Evolutionary conservation across 495 filamentous ascomycete species (phyloP).

Genomic region (Platismatia glauca): DNA sequence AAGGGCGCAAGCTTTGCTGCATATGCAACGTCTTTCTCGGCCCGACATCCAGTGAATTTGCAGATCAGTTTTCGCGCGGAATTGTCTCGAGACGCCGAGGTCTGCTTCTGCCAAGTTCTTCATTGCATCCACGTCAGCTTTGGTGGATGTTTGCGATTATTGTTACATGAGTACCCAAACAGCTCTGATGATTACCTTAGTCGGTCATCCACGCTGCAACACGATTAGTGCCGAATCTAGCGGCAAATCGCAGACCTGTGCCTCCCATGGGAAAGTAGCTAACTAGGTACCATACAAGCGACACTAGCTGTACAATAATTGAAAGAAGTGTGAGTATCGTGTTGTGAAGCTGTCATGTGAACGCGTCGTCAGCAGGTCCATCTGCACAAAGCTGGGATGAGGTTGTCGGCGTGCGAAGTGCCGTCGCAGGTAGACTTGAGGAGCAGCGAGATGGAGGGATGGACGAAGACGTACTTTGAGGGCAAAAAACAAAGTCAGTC

Average conservation of each 20-base stretch:
- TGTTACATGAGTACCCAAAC: neutral
- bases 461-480: slow-evolving; percentile 64
- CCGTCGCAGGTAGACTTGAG: slow-evolving; percentile 5
- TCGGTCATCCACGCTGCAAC: slow-evolving; percentile 84
- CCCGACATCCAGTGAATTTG: neutral
- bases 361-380: slow-evolving; percentile 18
- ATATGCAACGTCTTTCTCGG: slow-evolving; percentile 2
- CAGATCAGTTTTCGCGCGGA: neutral
- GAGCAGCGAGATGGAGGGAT: slow-evolving; percentile 5
- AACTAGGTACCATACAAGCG: slow-evolving; percentile 86
- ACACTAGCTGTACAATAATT: slow-evolving; percentile 70
- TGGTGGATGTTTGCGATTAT: neutral
- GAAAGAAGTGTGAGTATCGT: slow-evolving; percentile 77
- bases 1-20: neutral
- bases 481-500: slow-evolving; percentile 81
- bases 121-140: neutral
- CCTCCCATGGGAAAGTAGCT: slow-evolving; percentile 98
- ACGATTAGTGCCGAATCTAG: slow-evolving; percentile 72
- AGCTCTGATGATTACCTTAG: slow-evolving; percentile 36
- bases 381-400: slow-evolving; percentile 4
- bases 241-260: slow-evolving; percentile 76
- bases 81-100: neutral
- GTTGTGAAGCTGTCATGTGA: slow-evolving; percentile 55
- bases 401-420: neutral
- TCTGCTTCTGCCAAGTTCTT: neutral